These are phyloP conservation scores for Trichocomaceae sp. DNA, from an alignment of 2,329 filamentous ascomycete species.

Conservation along the genomic window DNA sequence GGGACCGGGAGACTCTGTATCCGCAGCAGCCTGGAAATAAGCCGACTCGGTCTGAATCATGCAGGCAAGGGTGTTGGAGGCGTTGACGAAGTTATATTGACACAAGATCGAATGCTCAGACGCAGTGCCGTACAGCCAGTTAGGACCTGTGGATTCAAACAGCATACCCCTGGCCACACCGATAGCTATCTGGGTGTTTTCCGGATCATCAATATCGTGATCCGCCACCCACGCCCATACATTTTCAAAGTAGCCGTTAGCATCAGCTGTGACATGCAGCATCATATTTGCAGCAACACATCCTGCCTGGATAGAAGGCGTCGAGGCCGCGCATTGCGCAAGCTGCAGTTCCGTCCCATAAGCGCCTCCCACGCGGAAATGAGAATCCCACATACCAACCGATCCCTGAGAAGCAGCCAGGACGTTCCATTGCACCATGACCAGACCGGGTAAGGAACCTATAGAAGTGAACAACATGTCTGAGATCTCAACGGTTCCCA, in stretches of 20 bases:
- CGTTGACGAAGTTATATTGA: too few relatives aligned
- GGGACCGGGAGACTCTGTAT: too few relatives aligned
- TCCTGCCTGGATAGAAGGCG: constrained; percentile 26
- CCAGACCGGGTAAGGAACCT: constrained; percentile 60
- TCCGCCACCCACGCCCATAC: constrained; percentile 50
- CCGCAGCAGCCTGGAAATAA: too few relatives aligned
- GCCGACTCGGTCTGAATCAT: too few relatives aligned
- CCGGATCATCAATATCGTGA: constrained; percentile 49
- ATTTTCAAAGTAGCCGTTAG: constrained; percentile 44
- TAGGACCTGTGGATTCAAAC: too few relatives aligned
- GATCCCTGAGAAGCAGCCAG: constrained; percentile 45
- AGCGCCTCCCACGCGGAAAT: constrained; percentile 47
- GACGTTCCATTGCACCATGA: constrained; percentile 70
- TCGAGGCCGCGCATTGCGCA: constrained; percentile 39
- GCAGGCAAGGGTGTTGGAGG: too few relatives aligned
- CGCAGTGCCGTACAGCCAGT: too few relatives aligned
- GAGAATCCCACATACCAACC: constrained; percentile 57
- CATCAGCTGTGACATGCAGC: constrained; percentile 32
- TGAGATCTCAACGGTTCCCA: constrained; percentile 61
- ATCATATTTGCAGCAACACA: constrained; percentile 34
- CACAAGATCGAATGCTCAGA: too few relatives aligned
- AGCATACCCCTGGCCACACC: constrained; percentile 49
- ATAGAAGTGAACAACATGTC: constrained; percentile 66
- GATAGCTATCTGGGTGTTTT: constrained; percentile 46
- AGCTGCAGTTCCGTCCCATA: constrained; percentile 43